Conservation (phyloP, 805 yeast genomes). For the Kluyveromyces starmeri region DNA sequence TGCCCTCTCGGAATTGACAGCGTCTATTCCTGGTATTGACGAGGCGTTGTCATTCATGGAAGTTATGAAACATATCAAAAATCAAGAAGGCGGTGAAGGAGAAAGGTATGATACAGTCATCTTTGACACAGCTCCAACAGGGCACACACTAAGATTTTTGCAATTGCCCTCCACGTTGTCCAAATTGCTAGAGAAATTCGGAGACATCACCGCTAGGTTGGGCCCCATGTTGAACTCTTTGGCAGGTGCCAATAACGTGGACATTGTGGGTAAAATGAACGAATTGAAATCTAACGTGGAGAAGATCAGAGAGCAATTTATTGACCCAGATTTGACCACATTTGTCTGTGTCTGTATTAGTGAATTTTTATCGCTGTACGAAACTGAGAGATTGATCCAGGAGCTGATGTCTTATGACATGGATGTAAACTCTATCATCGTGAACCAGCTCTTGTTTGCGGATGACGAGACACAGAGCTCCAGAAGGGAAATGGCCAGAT, state of each 20-base stretch:
- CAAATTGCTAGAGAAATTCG: slow-evolving; percentile 76
- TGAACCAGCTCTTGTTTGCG: slow-evolving; percentile 89
- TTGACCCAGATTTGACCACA: slow-evolving; percentile 92
- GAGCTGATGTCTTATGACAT: slow-evolving; percentile 89
- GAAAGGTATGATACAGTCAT: slow-evolving; percentile 75
- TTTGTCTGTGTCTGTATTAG: slow-evolving; percentile 96
- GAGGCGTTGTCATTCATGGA: slow-evolving; percentile 98
- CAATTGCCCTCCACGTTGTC: slow-evolving; percentile 91
- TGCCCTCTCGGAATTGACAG: slow-evolving; percentile 68
- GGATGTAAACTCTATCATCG: slow-evolving; percentile 94
- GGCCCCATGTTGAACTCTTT: slow-evolving; percentile 83
- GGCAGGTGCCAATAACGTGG: slow-evolving; percentile 62
- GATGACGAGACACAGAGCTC: slow-evolving; percentile 65
- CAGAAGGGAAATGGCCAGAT: slow-evolving; percentile 83
- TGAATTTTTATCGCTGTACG: slow-evolving; percentile 91
- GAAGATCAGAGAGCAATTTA: slow-evolving; percentile 90
- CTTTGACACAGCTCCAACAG: slow-evolving; percentile 99
- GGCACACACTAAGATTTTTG: slow-evolving; percentile 91
- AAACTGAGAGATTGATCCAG: slow-evolving; percentile 96
- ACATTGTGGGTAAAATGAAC: slow-evolving; percentile 46
- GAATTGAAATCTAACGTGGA: slow-evolving; percentile 73
- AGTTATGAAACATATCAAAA: slow-evolving; percentile 91
- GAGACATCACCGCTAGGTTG: slow-evolving; percentile 73
- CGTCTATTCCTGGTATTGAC: slow-evolving; percentile 96
- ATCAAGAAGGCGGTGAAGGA: slow-evolving; percentile 40